Percentiles rank a stretch among this genome's conserved stretches.
These are phyloP conservation scores for Citeromyces nyonsensis DNA, from an alignment of 805 yeast genomes.

Conservation along the genomic window DNA sequence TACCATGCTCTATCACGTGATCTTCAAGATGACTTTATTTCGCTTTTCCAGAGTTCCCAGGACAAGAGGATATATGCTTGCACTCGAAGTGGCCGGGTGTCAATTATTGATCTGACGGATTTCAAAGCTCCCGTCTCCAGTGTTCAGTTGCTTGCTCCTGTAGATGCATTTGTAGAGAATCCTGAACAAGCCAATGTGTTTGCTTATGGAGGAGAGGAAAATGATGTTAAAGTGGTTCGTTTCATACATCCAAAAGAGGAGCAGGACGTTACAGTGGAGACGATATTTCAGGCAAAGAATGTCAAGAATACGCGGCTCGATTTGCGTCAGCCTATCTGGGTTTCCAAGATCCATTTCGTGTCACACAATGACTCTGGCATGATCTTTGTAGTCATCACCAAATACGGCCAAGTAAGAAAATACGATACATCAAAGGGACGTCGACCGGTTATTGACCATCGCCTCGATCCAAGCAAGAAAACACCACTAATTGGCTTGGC, in stretches of 20 bases:
- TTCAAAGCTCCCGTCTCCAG: conserved; percentile 3
- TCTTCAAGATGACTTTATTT: conserved; percentile 19
- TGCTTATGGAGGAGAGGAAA: conserved; percentile 82
- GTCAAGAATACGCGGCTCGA: conserved; percentile 72
- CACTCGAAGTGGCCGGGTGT: conserved; percentile 16
- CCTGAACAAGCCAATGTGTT: conserved; percentile 33
- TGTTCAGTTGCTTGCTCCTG: conserved; percentile 26
- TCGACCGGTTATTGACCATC: conserved; percentile 39
- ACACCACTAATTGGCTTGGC: conserved; percentile 27
- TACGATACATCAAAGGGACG: conserved; percentile 59
- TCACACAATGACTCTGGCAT: conserved; percentile 20
- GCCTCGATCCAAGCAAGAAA: conserved; percentile 33
- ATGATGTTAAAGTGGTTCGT: conserved; percentile 39
- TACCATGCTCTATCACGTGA: conserved; percentile 5
- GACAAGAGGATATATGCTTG: conserved; percentile 13
- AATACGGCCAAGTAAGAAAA: conserved; percentile 58
- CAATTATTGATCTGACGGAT: conserved; percentile 9
- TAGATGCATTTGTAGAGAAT: conserved; percentile 30
- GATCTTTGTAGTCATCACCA: conserved; percentile 50
- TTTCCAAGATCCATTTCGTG: conserved; percentile 37
- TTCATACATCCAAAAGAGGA: conserved; percentile 8
- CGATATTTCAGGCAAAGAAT: conserved; percentile 60
- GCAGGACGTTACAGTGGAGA: conserved; percentile 11
- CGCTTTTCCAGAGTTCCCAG: conserved; percentile 12
- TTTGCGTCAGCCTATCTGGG: conserved; percentile 73